Evolutionary conservation across 1,284 basidiomycete genomes (phyloP).

Genomic region (Cryptococcus maquisensis): DNA sequence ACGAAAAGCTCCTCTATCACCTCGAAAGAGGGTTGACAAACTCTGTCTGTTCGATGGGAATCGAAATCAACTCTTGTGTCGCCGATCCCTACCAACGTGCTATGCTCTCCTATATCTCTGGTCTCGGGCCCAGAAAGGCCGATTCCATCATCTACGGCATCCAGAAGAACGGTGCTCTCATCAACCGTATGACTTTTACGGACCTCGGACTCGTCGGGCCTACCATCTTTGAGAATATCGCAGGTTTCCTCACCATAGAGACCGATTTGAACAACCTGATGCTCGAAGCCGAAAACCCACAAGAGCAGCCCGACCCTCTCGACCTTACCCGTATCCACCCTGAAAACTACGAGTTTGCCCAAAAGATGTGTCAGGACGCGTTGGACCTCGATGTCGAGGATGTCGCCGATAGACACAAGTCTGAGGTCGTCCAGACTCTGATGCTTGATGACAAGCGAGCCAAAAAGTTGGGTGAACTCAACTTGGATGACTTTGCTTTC

Average conservation of each 20-base stretch:
- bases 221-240: conserved; percentile 83
- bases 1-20: conserved; percentile 76
- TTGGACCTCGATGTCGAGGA: conserved; percentile 94
- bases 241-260: conserved; percentile 83
- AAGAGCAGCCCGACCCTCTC: conserved; percentile 74
- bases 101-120: conserved; percentile 85
- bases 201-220: conserved; percentile 67
- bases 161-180: conserved; percentile 66
- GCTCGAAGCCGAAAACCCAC: conserved; percentile 54
- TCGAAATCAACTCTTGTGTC: conserved; percentile 91
- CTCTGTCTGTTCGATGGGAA: conserved; percentile 83
- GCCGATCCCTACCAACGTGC: conserved; percentile 81
- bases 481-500: conserved; percentile 93
- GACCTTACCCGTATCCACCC: conserved; percentile 96
- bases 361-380: conserved; percentile 98
- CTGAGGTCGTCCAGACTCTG: conserved; percentile 73
- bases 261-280: conserved; percentile 59
- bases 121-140: conserved; percentile 92
- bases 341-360: conserved; percentile 94
- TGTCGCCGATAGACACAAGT: conserved; percentile 81
- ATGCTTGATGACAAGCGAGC: conserved; percentile 78
- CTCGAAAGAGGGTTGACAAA: conserved; percentile 88
- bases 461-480: conserved; percentile 82
- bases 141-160: conserved; percentile 80
- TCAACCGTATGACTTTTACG: conserved; percentile 82